phyloP scores from a whole-genome alignment of 345 rosid genomes.

The Camelina hispida region DNA sequence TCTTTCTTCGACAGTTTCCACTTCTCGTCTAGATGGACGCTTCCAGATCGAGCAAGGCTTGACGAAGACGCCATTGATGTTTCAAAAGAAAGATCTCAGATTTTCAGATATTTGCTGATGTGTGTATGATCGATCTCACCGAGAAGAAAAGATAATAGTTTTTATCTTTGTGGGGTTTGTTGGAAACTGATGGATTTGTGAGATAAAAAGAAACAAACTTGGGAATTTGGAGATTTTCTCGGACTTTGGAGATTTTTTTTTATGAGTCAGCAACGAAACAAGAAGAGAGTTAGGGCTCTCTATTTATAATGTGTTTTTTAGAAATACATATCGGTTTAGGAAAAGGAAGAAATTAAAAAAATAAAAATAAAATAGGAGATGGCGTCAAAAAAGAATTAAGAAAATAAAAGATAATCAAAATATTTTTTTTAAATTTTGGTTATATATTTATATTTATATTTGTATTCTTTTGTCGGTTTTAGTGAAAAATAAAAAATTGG shows the following conservation, averaged over 20 bases:
- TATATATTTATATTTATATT: background rate
- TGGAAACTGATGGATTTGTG: conserved; percentile 1
- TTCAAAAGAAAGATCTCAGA: conserved; percentile 10
- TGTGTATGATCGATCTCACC: conserved; percentile 23
- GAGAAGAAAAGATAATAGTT: background rate
- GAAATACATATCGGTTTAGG: background rate
- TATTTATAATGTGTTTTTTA: conserved; percentile 57
- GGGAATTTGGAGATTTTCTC: conserved; percentile 33
- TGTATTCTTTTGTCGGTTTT: conserved; percentile 25
- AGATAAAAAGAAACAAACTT: conserved; percentile 24
- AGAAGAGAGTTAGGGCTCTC: conserved; percentile 20
- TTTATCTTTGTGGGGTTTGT: background rate
- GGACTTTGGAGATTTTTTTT: conserved; percentile 26
- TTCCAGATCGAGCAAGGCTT: conserved; percentile 40
- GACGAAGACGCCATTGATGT: conserved; percentile 51
- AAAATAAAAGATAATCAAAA: background rate
- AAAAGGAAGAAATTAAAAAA: background rate
- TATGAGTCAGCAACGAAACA: conserved; percentile 37
- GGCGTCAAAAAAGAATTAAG: too few species aligned
- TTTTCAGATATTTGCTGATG: background rate
- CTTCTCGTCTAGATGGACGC: conserved; percentile 58
- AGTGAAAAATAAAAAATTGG: conserved; percentile 24
- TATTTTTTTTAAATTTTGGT: background rate
- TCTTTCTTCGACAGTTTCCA: conserved; percentile 74
- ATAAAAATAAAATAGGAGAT: too few species aligned